phyloP scores from a whole-genome alignment of 164 flowering plant species.

The Amborella trichopoda region DNA sequence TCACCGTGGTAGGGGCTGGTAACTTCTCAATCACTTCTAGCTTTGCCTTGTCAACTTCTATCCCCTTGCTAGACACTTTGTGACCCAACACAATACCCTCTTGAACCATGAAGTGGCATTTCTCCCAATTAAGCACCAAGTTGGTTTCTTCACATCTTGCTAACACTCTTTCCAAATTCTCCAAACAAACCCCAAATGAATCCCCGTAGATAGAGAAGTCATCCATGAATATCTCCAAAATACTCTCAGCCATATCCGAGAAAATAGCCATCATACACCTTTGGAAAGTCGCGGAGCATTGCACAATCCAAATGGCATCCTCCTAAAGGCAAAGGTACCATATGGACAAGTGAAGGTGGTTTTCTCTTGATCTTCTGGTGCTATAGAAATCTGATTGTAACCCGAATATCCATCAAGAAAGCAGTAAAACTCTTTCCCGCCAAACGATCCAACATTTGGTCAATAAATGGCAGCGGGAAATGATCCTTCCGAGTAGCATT shows the following conservation, averaged over 20 bases:
- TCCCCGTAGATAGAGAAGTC: slow-evolving; percentile 1
- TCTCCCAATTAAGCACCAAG: slow-evolving; percentile 3
- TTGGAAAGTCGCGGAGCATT: slow-evolving; percentile 4
- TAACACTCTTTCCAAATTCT: not conserved
- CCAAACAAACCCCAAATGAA: not conserved
- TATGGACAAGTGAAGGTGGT: slow-evolving; percentile 2
- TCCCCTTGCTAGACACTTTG: not conserved
- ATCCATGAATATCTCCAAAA: slow-evolving; percentile 5
- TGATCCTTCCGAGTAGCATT: not conserved
- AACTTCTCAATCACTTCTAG: not conserved
- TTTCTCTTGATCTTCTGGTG: slow-evolving; percentile 1
- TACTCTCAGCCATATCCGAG: not conserved
- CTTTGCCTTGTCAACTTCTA: slow-evolving; percentile 1
- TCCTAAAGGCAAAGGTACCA: not conserved
- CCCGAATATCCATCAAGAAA: slow-evolving; percentile 7
- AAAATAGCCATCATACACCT: slow-evolving; percentile 2
- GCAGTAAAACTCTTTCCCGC: not conserved
- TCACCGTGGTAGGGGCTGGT: not conserved
- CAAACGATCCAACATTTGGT: slow-evolving; percentile 4
- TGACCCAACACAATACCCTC: slow-evolving; percentile 2
- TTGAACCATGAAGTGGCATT: slow-evolving; percentile 4
- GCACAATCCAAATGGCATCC: slow-evolving; percentile 6
- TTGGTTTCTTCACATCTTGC: slow-evolving; percentile 1
- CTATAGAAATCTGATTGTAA: slow-evolving; percentile 2
- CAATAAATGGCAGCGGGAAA: not conserved